These are phyloP conservation scores for Poa pratensis DNA, from an alignment of 176 grass and related monocot species.

Conservation along the genomic window DNA sequence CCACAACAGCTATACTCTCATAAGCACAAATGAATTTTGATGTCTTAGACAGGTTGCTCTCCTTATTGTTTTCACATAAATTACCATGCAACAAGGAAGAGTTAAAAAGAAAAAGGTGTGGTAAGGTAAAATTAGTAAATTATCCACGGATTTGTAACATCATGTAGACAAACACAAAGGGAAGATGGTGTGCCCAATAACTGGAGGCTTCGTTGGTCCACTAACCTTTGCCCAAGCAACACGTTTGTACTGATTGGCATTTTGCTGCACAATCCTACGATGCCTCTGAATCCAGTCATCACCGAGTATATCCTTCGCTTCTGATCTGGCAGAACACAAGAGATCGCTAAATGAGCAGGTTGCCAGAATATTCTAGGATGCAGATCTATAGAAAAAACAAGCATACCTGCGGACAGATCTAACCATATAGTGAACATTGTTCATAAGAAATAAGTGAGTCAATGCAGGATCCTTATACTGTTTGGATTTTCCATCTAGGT, in stretches of 20 bases:
- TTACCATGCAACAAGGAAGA: neutral
- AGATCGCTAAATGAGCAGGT: conserved; percentile 6
- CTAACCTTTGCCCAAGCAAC: conserved; percentile 99
- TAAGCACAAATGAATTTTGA: neutral
- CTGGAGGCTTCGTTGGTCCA: conserved; percentile 8
- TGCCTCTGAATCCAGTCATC: conserved; percentile 99
- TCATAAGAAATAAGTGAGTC: conserved; percentile 92
- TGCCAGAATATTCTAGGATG: neutral
- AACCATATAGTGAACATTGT: conserved; percentile 98
- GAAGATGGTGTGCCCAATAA: conserved; percentile 10
- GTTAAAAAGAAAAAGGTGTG: neutral
- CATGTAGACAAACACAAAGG: neutral
- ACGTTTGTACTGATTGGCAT: conserved; percentile 94
- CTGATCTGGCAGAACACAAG: conserved; percentile 64
- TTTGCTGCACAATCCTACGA: conserved; percentile 95
- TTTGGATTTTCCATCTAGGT: conserved; percentile 94
- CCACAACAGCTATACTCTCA: neutral
- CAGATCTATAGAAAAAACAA: neutral
- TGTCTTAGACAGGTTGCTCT: conserved; percentile 24
- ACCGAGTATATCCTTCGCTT: conserved; percentile 97
- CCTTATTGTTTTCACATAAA: conserved; percentile 28
- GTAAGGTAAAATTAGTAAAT: neutral
- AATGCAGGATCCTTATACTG: conserved; percentile 89
- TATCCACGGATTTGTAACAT: conserved; percentile 2
- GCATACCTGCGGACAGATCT: conserved; percentile 94